Evolutionary conservation across 768 basidiomycete species (phyloP), one percentile per base, ranked within the genome.

Genomic region (Russula brevipes): DNA sequence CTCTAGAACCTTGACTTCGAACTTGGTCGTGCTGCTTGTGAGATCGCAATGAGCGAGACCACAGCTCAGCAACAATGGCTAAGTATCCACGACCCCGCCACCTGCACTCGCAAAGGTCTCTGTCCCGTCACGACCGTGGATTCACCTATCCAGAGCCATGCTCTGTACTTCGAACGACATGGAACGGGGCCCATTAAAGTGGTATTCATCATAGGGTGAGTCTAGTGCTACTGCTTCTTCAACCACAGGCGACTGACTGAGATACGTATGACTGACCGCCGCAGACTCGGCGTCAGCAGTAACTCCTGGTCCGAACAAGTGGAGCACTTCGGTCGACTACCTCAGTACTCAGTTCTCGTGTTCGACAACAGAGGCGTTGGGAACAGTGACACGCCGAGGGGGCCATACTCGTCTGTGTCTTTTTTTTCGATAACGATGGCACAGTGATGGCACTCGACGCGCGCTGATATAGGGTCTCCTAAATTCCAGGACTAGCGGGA

Each of bases 331-430:
- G 78, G 80, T 8, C 73, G 70, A n/a, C 72, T 79, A 16, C 73
- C 77, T 12, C 75, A 82, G 35, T 87, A 86, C 69, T 79, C 83
- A 1, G 75, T 82, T 12, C 76, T 93, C 2, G 88, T 90, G 4
- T 91, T 93, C 70, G 91, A 93, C 73, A 92, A 93, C 71, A 81
- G 91, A 44, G 91, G 91, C 2, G 89, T 89, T 6, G 91, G 91
- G 7, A 81, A 89, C 72, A 89, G 86, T 36, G 82, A 79, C 4
- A 78, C 82, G 47, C 90, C 89, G 0, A 73, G 77, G 49, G 91
- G 89, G 1, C 89, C 89, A 1, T 93, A 92, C 74, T 81, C 87
- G 89, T 91, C 69, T 63, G 83, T 63, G 4, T 24, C 11, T 35
- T 24, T 24, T 11, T 11, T 11, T 11, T 30, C 5, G n/a, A 33